A percentile compares a stretch with the other conserved stretches of the same genome.
Evolutionary conservation across 441 rosid species (phyloP).

Genomic region (Francoa sonchifolia): DNA sequence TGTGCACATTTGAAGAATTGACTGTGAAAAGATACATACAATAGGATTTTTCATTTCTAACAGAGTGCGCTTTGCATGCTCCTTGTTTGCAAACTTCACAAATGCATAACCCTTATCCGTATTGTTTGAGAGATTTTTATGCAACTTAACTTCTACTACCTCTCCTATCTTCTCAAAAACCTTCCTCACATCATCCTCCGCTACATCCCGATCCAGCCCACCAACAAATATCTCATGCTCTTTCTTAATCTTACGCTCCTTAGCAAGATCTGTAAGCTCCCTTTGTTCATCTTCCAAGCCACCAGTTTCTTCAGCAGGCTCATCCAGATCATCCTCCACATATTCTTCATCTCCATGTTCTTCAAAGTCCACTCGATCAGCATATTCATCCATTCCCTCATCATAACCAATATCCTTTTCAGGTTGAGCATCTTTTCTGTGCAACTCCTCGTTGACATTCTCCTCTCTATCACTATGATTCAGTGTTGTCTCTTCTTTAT

Average conservation of each 20-base stretch:
- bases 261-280: slow-evolving; percentile 36
- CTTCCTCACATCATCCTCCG: slow-evolving; percentile 42
- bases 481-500: slow-evolving; percentile 11
- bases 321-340: slow-evolving; percentile 42
- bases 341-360: slow-evolving; percentile 45
- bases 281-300: slow-evolving; percentile 37
- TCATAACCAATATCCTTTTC: slow-evolving; percentile 25
- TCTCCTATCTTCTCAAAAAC: slow-evolving; percentile 51
- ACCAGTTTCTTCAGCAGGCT: slow-evolving; percentile 29
- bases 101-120: slow-evolving; percentile 51
- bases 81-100: slow-evolving; percentile 49
- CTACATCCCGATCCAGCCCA: slow-evolving; percentile 49
- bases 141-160: slow-evolving; percentile 43
- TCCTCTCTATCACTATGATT: slow-evolving; percentile 12
- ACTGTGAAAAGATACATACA: slow-evolving; percentile 18
- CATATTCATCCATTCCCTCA: slow-evolving; percentile 44
- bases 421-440: slow-evolving; percentile 15
- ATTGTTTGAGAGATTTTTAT: slow-evolving; percentile 29
- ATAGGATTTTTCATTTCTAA: slow-evolving; percentile 57
- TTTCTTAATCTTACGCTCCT: slow-evolving; percentile 42
- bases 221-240: slow-evolving; percentile 57
- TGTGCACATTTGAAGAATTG: not conserved
- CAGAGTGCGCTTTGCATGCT: slow-evolving; percentile 42
- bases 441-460: slow-evolving; percentile 10
- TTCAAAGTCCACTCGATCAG: slow-evolving; percentile 44